A percentile compares a stretch with the other conserved stretches of the same genome.
phyloP scores from a whole-genome alignment of 2,329 filamentous ascomycete genomes.

The Aureobasidium sp. region DNA sequence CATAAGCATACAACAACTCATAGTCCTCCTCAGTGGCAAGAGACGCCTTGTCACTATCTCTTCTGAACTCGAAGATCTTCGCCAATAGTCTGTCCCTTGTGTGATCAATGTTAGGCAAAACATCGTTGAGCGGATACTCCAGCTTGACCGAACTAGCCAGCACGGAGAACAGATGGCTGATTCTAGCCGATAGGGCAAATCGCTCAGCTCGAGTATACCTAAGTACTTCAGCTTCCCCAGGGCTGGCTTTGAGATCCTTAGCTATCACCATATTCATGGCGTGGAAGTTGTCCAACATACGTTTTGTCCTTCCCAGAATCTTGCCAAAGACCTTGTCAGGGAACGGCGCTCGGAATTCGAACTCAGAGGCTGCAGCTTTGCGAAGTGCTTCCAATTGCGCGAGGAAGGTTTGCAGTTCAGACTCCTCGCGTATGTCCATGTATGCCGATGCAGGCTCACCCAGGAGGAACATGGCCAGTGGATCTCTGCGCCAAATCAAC shows the following conservation, averaged over 20 bases:
- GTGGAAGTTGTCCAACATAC: slow-evolving; percentile 88
- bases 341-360: slow-evolving; percentile 82
- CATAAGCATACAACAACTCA: slow-evolving; percentile 87
- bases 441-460: slow-evolving; percentile 46
- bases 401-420: slow-evolving; percentile 73
- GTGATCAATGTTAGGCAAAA: slow-evolving; percentile 73
- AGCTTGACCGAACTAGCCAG: slow-evolving; percentile 90
- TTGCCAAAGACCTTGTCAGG: slow-evolving; percentile 64
- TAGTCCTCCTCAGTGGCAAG: slow-evolving; percentile 70
- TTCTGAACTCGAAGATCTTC: slow-evolving; percentile 80
- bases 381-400: slow-evolving; percentile 68
- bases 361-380: slow-evolving; percentile 69
- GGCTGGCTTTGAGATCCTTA: slow-evolving; percentile 66
- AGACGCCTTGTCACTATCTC: slow-evolving; percentile 49
- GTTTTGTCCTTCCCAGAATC: slow-evolving; percentile 71
- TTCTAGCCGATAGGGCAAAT: slow-evolving; percentile 72
- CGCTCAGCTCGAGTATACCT: slow-evolving; percentile 73
- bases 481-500: slow-evolving; percentile 91
- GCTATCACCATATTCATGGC: slow-evolving; percentile 90
- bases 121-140: slow-evolving; percentile 86
- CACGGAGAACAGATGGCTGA: slow-evolving; percentile 80
- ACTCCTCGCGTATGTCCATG: slow-evolving; percentile 81
- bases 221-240: slow-evolving; percentile 75
- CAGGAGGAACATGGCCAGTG: slow-evolving; percentile 60
- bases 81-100: slow-evolving; percentile 76